Conservation (phyloP, 2,329 filamentous ascomycete genomes). For the Fusarium musae region DNA sequence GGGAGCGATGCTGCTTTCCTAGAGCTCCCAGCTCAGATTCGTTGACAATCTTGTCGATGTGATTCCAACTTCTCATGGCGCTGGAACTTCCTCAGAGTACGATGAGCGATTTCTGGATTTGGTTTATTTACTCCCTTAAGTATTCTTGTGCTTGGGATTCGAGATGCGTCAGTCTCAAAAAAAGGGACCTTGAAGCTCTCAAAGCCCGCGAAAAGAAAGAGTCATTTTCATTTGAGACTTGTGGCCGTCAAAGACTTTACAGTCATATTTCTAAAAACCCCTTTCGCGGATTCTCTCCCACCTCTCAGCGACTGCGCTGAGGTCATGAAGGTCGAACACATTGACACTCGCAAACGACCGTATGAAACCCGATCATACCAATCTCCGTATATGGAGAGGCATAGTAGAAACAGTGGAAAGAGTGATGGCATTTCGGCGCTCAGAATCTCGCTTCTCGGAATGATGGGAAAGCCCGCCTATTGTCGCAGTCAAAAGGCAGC, state of each 20-base stretch:
- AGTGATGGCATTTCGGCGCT: constrained; percentile 50
- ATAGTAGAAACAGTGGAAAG: constrained; percentile 30
- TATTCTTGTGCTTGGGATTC: no score
- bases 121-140: not conserved
- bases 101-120: not conserved
- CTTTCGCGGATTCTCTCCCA: not conserved
- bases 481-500: not conserved
- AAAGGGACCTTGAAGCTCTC: no score
- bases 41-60: not conserved
- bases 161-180: no score
- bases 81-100: not conserved
- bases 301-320: constrained; percentile 47
- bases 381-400: constrained; percentile 43
- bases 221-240: no score
- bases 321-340: constrained; percentile 29
- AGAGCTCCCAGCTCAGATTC: not conserved
- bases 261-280: not conserved
- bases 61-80: not conserved
- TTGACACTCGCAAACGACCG: constrained; percentile 7
- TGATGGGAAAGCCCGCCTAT: constrained; percentile 29
- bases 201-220: no score
- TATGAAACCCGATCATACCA: constrained; percentile 43
- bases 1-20: not conserved
- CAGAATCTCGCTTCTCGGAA: constrained; percentile 45
- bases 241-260: not conserved